Base-by-base conservation (phyloP, 768 basidiomycete species). In the Suillus lakei region DNA sequence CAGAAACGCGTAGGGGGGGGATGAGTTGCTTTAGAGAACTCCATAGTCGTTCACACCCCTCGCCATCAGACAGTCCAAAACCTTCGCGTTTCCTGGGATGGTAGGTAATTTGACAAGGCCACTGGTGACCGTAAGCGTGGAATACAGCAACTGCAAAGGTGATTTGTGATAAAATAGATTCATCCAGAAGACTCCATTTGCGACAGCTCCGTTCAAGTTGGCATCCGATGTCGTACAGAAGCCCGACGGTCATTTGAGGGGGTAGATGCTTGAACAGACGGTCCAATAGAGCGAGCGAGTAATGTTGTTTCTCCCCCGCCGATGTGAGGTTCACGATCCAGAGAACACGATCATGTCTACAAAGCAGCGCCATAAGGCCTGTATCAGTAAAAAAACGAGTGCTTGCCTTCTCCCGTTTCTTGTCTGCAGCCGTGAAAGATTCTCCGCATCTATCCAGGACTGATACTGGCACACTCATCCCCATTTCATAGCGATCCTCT, bases 41-140 rank as follows among this genome's bases (percentile, higher is more conserved):
- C 81, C 81, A 82, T 0, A 76, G 38, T 23, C 77, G 61, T 58
- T 82, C 80, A 1, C 74, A 66, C 4, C 77, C 78, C 63, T 82
- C 2, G 38, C 38, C 9, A 9, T 38, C 38, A 38, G 38, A 38
- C 38, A 38, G 38, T 38, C 38, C 38, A 78, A 77, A 56, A 9
- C 77, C 77, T 15, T 41, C n/a, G 7, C 67, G 34, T 16, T 79
- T 51, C 12, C 78, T 69, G 6, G 80, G 81, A 54, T 78, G 79
- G 60, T 78, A 79, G 0, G 71, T 55, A 1, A 82, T 61, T 61
- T 78, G 77, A 61, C 77, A 78, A 7, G 70, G 56, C 76, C 77
- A 78, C 44, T 77, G 68, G 46, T 78, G 77, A 0, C 71, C 75
- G 55, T 73, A 78, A 0, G 76, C 77, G 64, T 80, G 78, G 75